Conservation (phyloP, 257 asterid species). For the Oldenlandia corymbosa region DNA sequence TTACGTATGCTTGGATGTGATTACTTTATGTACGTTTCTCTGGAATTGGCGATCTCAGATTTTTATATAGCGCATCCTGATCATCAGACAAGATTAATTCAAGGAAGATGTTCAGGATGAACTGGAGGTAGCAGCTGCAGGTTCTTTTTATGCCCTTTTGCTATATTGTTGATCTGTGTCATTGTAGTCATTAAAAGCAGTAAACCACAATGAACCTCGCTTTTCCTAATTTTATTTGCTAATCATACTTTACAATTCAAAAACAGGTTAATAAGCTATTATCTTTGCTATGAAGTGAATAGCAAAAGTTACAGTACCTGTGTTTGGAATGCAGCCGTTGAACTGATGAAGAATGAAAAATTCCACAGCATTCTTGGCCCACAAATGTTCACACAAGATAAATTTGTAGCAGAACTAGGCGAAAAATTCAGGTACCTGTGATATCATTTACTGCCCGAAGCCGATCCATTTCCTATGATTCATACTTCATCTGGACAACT, state of each 20-base stretch:
- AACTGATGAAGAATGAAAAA: conserved; percentile 42
- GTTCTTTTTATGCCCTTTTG: too few relatives aligned
- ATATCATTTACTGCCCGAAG: conserved; percentile 26
- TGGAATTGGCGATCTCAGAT: conserved; percentile 43
- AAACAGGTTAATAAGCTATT: too few relatives aligned
- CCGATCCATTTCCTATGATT: conserved; percentile 21
- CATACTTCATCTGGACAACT: conserved; percentile 31
- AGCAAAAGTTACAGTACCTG: too few relatives aligned
- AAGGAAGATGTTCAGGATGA: conserved; percentile 24
- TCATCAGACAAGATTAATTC: conserved; percentile 31
- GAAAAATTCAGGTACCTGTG: conserved; percentile 35
- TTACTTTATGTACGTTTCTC: too few relatives aligned
- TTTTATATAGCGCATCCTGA: conserved; percentile 34
- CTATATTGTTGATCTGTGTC: too few relatives aligned
- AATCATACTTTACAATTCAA: too few relatives aligned
- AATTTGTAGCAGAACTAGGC: conserved; percentile 42
- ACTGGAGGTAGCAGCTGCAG: conserved; percentile 31
- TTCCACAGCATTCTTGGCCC: conserved; percentile 53
- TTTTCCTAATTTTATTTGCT: too few relatives aligned
- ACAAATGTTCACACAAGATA: conserved; percentile 25
- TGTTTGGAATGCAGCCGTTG: conserved; percentile 38
- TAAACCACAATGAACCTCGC: too few relatives aligned
- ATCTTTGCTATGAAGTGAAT: too few relatives aligned
- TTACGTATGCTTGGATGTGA: too few relatives aligned
- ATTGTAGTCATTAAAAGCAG: too few relatives aligned